These are phyloP conservation scores for Alternaria conjuncta DNA, from an alignment of 2,329 filamentous ascomycete genomes.

Conservation along the genomic window DNA sequence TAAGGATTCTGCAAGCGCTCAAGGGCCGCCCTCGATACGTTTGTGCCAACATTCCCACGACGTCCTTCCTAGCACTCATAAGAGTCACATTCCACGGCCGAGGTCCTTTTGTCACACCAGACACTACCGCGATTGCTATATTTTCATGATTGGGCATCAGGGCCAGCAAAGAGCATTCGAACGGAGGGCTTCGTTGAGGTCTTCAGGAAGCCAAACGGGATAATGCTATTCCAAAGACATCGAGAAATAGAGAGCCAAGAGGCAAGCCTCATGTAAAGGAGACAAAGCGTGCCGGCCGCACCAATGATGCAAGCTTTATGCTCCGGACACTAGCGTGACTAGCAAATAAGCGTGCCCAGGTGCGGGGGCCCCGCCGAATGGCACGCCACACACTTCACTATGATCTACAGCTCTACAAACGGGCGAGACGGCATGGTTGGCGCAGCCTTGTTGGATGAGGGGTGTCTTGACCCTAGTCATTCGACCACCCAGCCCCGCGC, in stretches of 20 bases:
- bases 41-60: background rate
- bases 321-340: background rate
- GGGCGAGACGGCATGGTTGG: background rate
- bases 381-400: conserved; percentile 4
- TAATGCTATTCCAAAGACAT: background rate
- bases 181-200: background rate
- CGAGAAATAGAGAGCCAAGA: background rate
- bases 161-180: background rate
- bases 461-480: background rate
- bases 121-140: background rate
- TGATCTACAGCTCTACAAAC: conserved; percentile 6
- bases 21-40: background rate
- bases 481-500: conserved; percentile 4
- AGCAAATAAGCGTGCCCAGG: background rate
- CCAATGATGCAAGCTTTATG: conserved; percentile 1
- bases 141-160: background rate
- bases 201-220: background rate
- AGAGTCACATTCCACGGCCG: background rate
- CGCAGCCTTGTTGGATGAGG: conserved; percentile 1
- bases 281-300: background rate
- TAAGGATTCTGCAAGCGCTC: background rate
- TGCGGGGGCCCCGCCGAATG: conserved; percentile 16
- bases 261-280: background rate
- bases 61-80: background rate
- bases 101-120: background rate